Evolutionary conservation across 805 yeast species (phyloP).

Genomic region (Candida pini): DNA sequence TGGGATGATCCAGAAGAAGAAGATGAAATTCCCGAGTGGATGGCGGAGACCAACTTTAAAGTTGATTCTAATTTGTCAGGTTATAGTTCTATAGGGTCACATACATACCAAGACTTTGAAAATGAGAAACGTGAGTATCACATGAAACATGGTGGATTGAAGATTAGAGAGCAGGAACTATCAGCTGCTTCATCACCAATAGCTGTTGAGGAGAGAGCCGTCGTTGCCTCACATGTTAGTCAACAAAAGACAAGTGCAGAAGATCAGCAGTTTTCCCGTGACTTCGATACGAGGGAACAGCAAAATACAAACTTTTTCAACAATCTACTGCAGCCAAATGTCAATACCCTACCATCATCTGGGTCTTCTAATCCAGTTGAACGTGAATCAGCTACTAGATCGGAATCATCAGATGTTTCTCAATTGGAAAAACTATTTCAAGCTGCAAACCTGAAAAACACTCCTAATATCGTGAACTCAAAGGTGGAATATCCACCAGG

Average conservation of each 20-base stretch:
- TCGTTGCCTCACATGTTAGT: not conserved
- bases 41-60: slow-evolving; percentile 27
- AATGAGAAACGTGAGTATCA: slow-evolving; percentile 22
- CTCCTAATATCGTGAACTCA: no score
- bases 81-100: slow-evolving; percentile 19
- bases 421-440: slow-evolving; percentile 17
- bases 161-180: not conserved
- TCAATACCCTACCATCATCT: not conserved
- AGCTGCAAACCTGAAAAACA: no score
- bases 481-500: no score
- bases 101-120: slow-evolving; percentile 26
- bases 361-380: not conserved
- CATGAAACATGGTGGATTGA: slow-evolving; percentile 12
- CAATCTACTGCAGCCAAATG: slow-evolving; percentile 8
- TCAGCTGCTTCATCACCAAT: slow-evolving; percentile 6
- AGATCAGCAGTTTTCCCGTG: slow-evolving; percentile 16
- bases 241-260: slow-evolving; percentile 3
- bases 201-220: not conserved
- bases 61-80: slow-evolving; percentile 24
- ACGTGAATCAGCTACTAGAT: not conserved
- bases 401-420: slow-evolving; percentile 12
- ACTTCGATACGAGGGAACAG: slow-evolving; percentile 13
- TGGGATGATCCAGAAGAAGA: slow-evolving; percentile 15
- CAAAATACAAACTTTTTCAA: slow-evolving; percentile 20
- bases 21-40: slow-evolving; percentile 27